Evolutionary conservation across 192 early-diverging fungal species (phyloP), one percentile per base, ranked within the genome.

Genomic region (Linnemannia schmuckeri): DNA sequence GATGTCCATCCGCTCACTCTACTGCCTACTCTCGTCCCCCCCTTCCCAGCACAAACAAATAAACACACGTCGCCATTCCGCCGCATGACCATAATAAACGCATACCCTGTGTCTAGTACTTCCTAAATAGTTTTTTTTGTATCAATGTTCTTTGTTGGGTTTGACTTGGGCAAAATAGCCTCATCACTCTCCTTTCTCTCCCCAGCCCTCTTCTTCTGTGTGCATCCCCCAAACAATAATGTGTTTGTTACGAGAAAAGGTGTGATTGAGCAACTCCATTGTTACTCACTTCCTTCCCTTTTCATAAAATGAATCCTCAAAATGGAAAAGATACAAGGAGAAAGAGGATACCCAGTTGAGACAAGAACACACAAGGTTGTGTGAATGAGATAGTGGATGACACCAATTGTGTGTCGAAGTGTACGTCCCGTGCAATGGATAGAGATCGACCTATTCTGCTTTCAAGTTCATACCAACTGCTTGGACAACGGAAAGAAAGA

Each of bases 71-170:
- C 24, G 57, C 57, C 61, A 66, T 66, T 66, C 30, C 61, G 61
- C 61, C 61, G 61, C 61, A 66, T 66, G 61, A 66, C 61, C 61
- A 30, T 27, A 63, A 27, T 27, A 63, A 63, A 27, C 9, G 33
- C 61, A 66, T 66, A 66, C 61, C 61, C 61, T 66, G 61, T 66
- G n/a, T 66, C 27, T 66, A 15, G 61, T 66, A 66, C 49, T 20
- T 52, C 49, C 49, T 52, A 61, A 61, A 61, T 61, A 27, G 57
- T 4, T 66, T 35, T 33, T 33, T 30, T 66, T 33, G 61, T 15
- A 9, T 27, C 27, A 66, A 33, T 33, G 10, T 33, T 66, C 61
- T 66, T 66, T 66, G 61, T 35, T 66, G 61, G 61, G 61, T 66
- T 66, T 30, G 49, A 66, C 27, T 30, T 66, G 27, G 61, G 24